phyloP scores from a whole-genome alignment of 495 filamentous ascomycete species.

The Viridothelium virens region DNA sequence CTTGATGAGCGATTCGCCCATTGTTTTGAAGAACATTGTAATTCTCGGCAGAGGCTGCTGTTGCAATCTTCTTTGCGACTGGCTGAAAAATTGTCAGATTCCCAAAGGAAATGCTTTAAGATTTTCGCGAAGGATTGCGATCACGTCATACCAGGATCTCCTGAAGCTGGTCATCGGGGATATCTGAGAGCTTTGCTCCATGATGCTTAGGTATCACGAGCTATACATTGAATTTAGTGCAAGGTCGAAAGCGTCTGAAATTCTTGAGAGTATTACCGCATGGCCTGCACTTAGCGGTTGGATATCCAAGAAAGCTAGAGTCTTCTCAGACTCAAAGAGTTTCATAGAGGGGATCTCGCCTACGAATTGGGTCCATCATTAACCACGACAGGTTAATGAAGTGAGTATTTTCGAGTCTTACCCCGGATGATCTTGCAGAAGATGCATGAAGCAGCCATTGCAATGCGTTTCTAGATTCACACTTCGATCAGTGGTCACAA shows the following conservation, averaged over 20 bases:
- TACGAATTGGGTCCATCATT: slow-evolving; percentile 30
- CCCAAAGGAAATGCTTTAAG: too few relatives aligned
- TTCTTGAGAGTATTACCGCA: slow-evolving; percentile 22
- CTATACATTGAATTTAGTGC: slow-evolving; percentile 38
- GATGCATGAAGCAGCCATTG: slow-evolving; percentile 62
- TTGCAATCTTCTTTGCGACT: slow-evolving; percentile 77
- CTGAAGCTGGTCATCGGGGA: slow-evolving; percentile 78
- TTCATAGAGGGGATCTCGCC: slow-evolving; percentile 94
- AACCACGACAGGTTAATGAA: background rate
- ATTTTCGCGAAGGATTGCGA: background rate
- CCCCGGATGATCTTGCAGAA: slow-evolving; percentile 99
- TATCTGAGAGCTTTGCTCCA: slow-evolving; percentile 84
- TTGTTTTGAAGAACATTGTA: slow-evolving; percentile 99
- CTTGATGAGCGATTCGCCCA: slow-evolving; percentile 84
- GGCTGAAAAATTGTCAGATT: slow-evolving; percentile 45
- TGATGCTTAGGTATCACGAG: slow-evolving; percentile 96
- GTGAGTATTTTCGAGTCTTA: slow-evolving; percentile 29
- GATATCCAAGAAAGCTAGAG: slow-evolving; percentile 95
- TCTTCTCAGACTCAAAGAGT: slow-evolving; percentile 86
- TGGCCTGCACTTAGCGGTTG: slow-evolving; percentile 78
- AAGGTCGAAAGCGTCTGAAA: background rate
- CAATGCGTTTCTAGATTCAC: slow-evolving; percentile 10
- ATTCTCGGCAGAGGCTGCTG: slow-evolving; percentile 64
- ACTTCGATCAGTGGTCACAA: too few relatives aligned
- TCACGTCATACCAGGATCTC: slow-evolving; percentile 64